A percentile compares a stretch with the other conserved stretches of the same genome.
These are phyloP conservation scores for Macrolepiota fuliginosa DNA, from an alignment of 768 basidiomycete species.

Conservation along the genomic window DNA sequence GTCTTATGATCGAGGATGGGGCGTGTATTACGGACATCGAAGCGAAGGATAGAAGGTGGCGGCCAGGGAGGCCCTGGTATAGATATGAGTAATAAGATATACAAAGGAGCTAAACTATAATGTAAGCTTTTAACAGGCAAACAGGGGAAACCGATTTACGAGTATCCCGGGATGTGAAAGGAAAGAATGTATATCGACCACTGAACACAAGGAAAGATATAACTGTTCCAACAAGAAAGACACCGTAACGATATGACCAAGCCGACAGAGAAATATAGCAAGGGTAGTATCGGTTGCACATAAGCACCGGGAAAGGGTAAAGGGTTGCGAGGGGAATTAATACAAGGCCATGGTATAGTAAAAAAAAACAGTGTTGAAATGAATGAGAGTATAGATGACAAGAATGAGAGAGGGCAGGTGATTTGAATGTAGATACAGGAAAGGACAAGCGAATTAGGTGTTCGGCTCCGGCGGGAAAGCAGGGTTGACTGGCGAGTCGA, in stretches of 20 bases:
- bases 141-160: not conserved
- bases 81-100: conserved; percentile 12
- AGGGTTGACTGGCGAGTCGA: not conserved
- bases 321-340: not conserved
- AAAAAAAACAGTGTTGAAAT: not conserved
- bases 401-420: not conserved
- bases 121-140: not conserved
- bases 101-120: conserved; percentile 4
- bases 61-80: not conserved
- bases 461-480: not conserved
- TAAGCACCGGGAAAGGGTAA: not conserved
- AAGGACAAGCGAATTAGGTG: not conserved
- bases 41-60: not conserved
- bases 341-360: not conserved
- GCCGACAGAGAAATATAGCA: not conserved
- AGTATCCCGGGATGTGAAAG: not conserved
- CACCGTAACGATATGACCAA: not conserved
- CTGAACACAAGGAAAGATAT: not conserved
- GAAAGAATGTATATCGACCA: not conserved
- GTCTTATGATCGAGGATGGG: not conserved
- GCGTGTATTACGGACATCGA: not conserved
- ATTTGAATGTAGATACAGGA: not conserved
- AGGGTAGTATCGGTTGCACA: not conserved
- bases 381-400: conserved; percentile 1
- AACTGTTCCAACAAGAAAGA: conserved; percentile 2